These are phyloP conservation scores for Pseudocercospora fijiensis DNA, from an alignment of 2,329 filamentous ascomycete genomes.

Conservation along the genomic window DNA sequence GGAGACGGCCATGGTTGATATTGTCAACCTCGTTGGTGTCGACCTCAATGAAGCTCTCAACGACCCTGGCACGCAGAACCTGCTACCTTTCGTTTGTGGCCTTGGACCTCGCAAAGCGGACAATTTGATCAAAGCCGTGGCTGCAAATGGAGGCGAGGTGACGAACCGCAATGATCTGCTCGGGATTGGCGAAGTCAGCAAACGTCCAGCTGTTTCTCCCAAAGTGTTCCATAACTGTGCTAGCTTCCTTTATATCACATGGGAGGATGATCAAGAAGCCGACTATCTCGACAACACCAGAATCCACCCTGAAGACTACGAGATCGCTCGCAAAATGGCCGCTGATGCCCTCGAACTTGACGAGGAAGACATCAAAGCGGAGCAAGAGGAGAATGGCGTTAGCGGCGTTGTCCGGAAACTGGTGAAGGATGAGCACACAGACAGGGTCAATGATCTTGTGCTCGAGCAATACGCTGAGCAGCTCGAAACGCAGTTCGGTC, in stretches of 20 bases:
- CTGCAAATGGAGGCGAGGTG: constrained; percentile 83
- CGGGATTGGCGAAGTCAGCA: constrained; percentile 69
- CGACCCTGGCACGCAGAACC: constrained; percentile 77
- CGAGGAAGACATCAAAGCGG: constrained; percentile 95
- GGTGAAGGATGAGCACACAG: constrained; percentile 90
- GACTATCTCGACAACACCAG: constrained; percentile 96
- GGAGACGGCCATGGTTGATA: constrained; percentile 96
- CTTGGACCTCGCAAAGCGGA: constrained; percentile 89
- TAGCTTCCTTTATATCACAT: constrained; percentile 89
- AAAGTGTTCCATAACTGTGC: constrained; percentile 96
- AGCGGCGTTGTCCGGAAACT: constrained; percentile 91
- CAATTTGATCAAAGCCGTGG: constrained; percentile 82
- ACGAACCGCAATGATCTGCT: constrained; percentile 83
- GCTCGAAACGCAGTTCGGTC: constrained; percentile 86
- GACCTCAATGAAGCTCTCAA: constrained; percentile 89
- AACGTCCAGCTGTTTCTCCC: constrained; percentile 71
- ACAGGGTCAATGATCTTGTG: constrained; percentile 93
- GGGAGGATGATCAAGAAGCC: constrained; percentile 62
- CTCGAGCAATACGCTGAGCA: constrained; percentile 97
- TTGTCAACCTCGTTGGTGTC: constrained; percentile 94
- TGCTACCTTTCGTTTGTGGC: constrained; percentile 87
- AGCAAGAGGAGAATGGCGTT: constrained; percentile 83
- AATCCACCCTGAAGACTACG: constrained; percentile 97
- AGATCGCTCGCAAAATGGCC: constrained; percentile 96
- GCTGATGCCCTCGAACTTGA: constrained; percentile 94